Percentiles rank a stretch among this genome's conserved stretches.
These are phyloP conservation scores for Pseudogymnoascus verrucosus DNA, from an alignment of 2,329 filamentous ascomycete species.

Conservation along the genomic window DNA sequence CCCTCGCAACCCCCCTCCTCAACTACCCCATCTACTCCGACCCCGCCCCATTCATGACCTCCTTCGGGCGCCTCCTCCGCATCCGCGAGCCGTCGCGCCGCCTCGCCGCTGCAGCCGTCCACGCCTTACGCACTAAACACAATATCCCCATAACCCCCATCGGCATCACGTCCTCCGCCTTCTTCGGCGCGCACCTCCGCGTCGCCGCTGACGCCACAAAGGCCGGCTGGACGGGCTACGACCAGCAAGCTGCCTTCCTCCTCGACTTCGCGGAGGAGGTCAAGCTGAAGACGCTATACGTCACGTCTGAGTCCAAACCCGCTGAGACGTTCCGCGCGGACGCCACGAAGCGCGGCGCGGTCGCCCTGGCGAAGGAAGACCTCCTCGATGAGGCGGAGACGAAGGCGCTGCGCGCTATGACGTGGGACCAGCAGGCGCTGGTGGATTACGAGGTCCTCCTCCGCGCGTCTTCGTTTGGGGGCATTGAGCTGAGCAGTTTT, in stretches of 20 bases:
- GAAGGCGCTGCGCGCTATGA: slow-evolving; percentile 29
- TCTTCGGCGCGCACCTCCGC: slow-evolving; percentile 33
- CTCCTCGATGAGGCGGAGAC: slow-evolving; percentile 33
- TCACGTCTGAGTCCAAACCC: slow-evolving; percentile 33
- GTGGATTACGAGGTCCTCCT: slow-evolving; percentile 44
- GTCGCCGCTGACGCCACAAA: slow-evolving; percentile 29
- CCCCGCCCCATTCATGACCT: slow-evolving; percentile 23
- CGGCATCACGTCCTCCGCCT: slow-evolving; percentile 24
- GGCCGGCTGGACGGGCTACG: slow-evolving; percentile 29
- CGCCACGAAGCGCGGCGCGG: slow-evolving; percentile 29
- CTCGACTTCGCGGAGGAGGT: slow-evolving; percentile 25
- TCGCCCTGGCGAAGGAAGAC: slow-evolving; percentile 36
- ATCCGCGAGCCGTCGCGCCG: slow-evolving; percentile 13
- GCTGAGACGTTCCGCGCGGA: slow-evolving; percentile 30
- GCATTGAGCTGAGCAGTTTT: slow-evolving; percentile 37
- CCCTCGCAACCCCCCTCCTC: slow-evolving; percentile 20
- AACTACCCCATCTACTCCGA: slow-evolving; percentile 30
- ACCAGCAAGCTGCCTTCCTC: slow-evolving; percentile 29
- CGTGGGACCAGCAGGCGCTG: slow-evolving; percentile 42
- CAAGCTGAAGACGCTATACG: slow-evolving; percentile 30
- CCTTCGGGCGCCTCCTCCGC: slow-evolving; percentile 34
- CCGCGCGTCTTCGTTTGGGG: slow-evolving; percentile 36
- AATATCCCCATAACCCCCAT: slow-evolving; percentile 21
- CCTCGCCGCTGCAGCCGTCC: slow-evolving; percentile 29
- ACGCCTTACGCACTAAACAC: slow-evolving; percentile 25